A percentile compares a stretch with the other conserved stretches of the same genome.
Conservation (phyloP, 352 stramenopile species). For the Pythium aphanidermatum region DNA sequence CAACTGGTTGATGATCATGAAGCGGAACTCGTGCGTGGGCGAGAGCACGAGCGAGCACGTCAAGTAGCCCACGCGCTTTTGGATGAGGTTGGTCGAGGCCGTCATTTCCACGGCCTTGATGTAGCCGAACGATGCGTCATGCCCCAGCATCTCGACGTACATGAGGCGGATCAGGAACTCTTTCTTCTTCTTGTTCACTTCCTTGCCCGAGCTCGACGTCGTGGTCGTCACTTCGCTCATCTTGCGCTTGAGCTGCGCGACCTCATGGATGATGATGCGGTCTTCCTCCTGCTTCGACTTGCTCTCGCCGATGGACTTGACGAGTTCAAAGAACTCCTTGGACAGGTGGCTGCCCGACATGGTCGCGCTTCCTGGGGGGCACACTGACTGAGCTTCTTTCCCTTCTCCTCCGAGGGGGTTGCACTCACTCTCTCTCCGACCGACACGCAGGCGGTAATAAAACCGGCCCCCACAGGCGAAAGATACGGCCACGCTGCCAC, state of each 20-base stretch:
- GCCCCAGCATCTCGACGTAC: conserved; percentile 99
- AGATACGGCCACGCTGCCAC: conserved; percentile 19
- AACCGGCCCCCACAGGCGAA: conserved; percentile 7
- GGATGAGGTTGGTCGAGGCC: conserved; percentile 95
- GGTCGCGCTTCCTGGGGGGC: conserved; percentile 6
- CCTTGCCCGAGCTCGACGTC: conserved; percentile 61
- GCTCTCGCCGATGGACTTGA: conserved; percentile 99
- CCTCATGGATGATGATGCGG: conserved; percentile 97
- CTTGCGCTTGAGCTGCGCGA: conserved; percentile 95
- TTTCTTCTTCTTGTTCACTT: conserved; percentile 95
- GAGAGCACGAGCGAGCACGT: conserved; percentile 93
- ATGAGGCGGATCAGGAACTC: conserved; percentile 99
- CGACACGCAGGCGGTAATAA: conserved; percentile 12
- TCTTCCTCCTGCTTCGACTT: conserved; percentile 99
- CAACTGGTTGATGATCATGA: conserved; percentile 99
- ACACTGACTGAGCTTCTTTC: too few species aligned
- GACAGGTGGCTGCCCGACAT: conserved; percentile 89
- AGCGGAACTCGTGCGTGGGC: conserved; percentile 98
- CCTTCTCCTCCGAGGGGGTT: neutral
- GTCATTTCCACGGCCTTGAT: conserved; percentile 98
- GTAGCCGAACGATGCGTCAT: conserved; percentile 99
- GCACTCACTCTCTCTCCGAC: conserved; percentile 3
- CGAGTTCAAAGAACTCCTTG: conserved; percentile 99
- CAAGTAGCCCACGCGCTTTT: conserved; percentile 98
- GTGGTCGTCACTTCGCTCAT: conserved; percentile 83